Conservation (phyloP, 768 basidiomycete genomes). For the Cantharellus cinnabarinus region DNA sequence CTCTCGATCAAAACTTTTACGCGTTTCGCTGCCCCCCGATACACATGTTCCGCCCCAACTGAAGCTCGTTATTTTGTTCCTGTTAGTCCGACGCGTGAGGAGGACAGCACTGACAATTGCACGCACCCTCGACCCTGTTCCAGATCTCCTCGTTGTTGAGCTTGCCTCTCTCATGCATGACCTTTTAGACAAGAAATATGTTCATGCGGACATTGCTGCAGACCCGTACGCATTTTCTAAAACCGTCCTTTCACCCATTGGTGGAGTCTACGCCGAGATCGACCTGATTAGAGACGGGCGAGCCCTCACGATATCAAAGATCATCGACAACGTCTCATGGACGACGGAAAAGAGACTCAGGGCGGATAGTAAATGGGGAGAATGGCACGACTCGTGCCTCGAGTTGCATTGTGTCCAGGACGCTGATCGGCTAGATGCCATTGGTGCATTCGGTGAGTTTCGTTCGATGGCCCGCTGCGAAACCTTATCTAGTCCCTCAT, state of each 20-base stretch:
- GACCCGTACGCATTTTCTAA: constrained; percentile 28
- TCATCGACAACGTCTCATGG: constrained; percentile 73
- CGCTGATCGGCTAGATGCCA: constrained; percentile 59
- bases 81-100: constrained; percentile 59
- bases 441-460: constrained; percentile 50
- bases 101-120: constrained; percentile 57
- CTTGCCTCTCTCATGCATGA: constrained; percentile 80
- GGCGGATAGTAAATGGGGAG: constrained; percentile 30
- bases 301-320: constrained; percentile 31
- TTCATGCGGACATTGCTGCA: constrained; percentile 30
- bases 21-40: background rate
- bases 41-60: constrained; percentile 6
- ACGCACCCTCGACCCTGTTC: constrained; percentile 20
- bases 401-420: constrained; percentile 75
- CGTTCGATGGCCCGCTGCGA: background rate
- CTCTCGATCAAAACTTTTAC: background rate
- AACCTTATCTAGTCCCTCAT: no score
- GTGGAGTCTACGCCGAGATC: background rate
- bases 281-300: constrained; percentile 43
- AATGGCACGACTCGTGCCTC: constrained; percentile 46
- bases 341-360: constrained; percentile 56
- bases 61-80: background rate
- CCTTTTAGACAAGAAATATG: constrained; percentile 72
- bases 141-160: constrained; percentile 61
- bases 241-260: constrained; percentile 43